These are phyloP conservation scores for Alternaria incomplexa DNA, from an alignment of 2,329 filamentous ascomycete species.

Conservation along the genomic window DNA sequence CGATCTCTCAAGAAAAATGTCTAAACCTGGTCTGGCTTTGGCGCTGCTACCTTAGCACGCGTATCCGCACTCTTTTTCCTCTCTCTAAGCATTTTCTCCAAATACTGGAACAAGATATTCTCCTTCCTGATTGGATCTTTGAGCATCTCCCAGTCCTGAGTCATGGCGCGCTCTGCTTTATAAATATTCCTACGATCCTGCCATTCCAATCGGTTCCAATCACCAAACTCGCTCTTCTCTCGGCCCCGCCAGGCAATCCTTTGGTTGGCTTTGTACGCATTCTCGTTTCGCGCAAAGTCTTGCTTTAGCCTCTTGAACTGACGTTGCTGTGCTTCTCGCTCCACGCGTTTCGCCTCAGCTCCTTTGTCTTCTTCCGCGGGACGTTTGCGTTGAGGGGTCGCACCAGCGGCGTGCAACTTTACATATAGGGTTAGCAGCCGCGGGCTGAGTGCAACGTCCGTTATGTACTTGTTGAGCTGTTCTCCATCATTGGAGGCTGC, in stretches of 20 bases:
- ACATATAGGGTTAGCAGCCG: neutral
- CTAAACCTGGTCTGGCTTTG: neutral
- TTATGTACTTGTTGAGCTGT: neutral
- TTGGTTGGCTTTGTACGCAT: neutral
- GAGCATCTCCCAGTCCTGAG: neutral
- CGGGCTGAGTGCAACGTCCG: neutral
- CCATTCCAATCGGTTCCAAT: neutral
- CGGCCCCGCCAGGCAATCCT: neutral
- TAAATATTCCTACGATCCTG: neutral
- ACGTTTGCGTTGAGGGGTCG: neutral
- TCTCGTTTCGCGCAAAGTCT: neutral
- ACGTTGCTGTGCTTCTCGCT: neutral
- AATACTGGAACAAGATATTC: neutral
- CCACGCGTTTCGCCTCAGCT: neutral
- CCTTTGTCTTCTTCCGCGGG: neutral
- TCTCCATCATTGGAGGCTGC: neutral
- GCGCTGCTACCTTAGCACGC: neutral
- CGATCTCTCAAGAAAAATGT: neutral
- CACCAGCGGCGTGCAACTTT: neutral
- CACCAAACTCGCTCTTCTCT: neutral
- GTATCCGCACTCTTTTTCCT: neutral
- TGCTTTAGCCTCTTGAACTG: neutral
- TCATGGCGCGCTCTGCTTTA: neutral
- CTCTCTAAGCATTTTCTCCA: neutral
- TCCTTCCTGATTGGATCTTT: neutral